Base-by-base conservation (phyloP, 176 grass and related monocot genomes). In the Raddia distichophylla region DNA sequence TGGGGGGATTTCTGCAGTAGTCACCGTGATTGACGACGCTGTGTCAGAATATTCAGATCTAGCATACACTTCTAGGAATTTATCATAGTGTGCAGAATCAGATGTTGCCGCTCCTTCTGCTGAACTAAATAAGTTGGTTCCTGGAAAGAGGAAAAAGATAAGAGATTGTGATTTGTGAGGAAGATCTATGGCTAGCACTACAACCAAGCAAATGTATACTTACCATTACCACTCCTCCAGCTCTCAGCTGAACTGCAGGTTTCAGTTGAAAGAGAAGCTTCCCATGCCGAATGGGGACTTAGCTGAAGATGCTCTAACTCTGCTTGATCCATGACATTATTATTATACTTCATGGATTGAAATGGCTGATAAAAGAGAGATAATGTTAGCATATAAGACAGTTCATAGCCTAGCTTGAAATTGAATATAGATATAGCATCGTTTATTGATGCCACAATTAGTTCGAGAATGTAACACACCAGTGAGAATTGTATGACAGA, bases 181-280 rank as follows among this genome's bases (percentile, higher is more conserved):
- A 80, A 62, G 8, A 44, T 70, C 1, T 52, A 75, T 48, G 43
- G 27, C 44, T 81, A 73, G 35, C 46, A 69, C 13, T 10, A 54
- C 46, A 43, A 79, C 46, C 60, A 81, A 77, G 14, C 16, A 68
- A 27, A 45, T 85, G 8, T 45, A 37, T 64, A 44, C 46, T 82
- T 89, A 98, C 90, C 90, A 65, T 93, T 94, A 69, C 67, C 77
- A 71, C 87, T 95, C 81, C 84, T 91, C 60, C 75, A 91, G 82
- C 82, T 98, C 86, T 91, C 95, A 71, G 86, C 89, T 58, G 88
- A 98, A 80, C 83, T 94, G 71, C 84, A 95, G 82, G 92, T 98
- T 89, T 91, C 91, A 7, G 76, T 90, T 53, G 94, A 94, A 94
- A 91, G 43, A 80, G 92, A 82, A 62, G 60, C 93, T 66, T 94